A percentile compares a stretch with the other conserved stretches of the same genome.
Evolutionary conservation across 192 early-diverging fungal species (phyloP).

Genomic region (Chytriomyces confervae): DNA sequence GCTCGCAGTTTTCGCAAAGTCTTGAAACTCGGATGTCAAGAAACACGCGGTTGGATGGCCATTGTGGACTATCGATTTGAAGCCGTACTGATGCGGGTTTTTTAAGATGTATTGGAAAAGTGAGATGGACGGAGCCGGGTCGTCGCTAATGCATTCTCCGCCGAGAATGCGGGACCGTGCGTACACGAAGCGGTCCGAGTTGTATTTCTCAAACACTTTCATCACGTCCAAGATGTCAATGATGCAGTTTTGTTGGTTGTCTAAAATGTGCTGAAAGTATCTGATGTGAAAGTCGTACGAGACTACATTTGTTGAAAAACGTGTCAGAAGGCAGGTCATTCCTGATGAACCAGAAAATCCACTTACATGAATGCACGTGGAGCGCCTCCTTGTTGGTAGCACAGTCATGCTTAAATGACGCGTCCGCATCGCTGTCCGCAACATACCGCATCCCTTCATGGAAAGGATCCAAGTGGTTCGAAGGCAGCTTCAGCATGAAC

Average conservation of each 20-base stretch:
- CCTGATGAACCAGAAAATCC: constrained; percentile 8
- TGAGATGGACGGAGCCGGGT: constrained; percentile 31
- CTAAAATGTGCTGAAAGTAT: constrained; percentile 49
- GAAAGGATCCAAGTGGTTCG: constrained; percentile 12
- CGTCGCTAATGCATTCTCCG: constrained; percentile 38
- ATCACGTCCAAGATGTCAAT: constrained; percentile 51
- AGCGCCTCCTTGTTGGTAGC: constrained; percentile 33
- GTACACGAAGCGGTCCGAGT: constrained; percentile 43
- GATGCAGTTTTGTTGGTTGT: constrained; percentile 23
- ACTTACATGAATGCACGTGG: constrained; percentile 60
- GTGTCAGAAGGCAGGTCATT: neutral
- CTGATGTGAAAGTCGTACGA: constrained; percentile 61
- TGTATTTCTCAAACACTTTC: constrained; percentile 49
- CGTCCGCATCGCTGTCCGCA: constrained; percentile 29
- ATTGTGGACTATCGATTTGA: constrained; percentile 40
- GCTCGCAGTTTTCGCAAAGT: constrained; percentile 33
- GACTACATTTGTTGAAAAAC: constrained; percentile 34
- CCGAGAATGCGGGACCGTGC: constrained; percentile 50
- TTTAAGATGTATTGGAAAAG: constrained; percentile 62
- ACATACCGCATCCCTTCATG: constrained; percentile 23
- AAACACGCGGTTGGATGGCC: constrained; percentile 49
- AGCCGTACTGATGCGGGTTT: constrained; percentile 57
- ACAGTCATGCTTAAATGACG: constrained; percentile 45
- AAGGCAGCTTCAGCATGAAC: constrained; percentile 45
- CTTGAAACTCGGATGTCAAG: constrained; percentile 43